Conservation (phyloP, 2,329 filamentous ascomycete species). For the Dryadomyces sulphureus region DNA sequence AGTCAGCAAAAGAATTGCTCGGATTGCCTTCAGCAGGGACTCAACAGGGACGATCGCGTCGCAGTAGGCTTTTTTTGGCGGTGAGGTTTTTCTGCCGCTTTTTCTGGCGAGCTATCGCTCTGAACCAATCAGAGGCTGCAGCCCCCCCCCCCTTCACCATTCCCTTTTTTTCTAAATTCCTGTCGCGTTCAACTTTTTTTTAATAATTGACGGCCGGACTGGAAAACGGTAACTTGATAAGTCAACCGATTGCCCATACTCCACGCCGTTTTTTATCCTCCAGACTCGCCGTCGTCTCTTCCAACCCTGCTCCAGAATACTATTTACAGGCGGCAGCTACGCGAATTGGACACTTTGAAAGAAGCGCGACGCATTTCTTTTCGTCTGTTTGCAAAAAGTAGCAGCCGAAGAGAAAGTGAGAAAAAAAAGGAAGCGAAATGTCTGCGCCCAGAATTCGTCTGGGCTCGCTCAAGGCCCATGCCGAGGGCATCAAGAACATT, state of each 20-base stretch:
- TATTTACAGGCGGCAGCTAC: not conserved
- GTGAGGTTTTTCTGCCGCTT: constrained; percentile 9
- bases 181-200: not conserved
- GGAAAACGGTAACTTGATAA: not conserved
- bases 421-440: too few relatives aligned
- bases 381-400: not conserved
- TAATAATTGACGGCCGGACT: not conserved
- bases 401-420: not conserved
- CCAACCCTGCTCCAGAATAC: not conserved
- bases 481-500: constrained; percentile 8
- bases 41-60: not conserved
- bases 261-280: not conserved
- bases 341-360: not conserved
- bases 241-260: not conserved
- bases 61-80: constrained; percentile 9
- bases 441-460: constrained; percentile 14
- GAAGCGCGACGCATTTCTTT: not conserved
- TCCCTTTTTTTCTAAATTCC: not conserved
- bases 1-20: not conserved
- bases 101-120: not conserved
- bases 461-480: constrained; percentile 16
- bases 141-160: not conserved
- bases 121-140: constrained; percentile 4
- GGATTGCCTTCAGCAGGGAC: not conserved
- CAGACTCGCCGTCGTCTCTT: not conserved